A percentile compares a stretch with the other conserved stretches of the same genome.
Evolutionary conservation across 176 grass and related monocot genomes (phyloP).

Genomic region (Juncus effusus): DNA sequence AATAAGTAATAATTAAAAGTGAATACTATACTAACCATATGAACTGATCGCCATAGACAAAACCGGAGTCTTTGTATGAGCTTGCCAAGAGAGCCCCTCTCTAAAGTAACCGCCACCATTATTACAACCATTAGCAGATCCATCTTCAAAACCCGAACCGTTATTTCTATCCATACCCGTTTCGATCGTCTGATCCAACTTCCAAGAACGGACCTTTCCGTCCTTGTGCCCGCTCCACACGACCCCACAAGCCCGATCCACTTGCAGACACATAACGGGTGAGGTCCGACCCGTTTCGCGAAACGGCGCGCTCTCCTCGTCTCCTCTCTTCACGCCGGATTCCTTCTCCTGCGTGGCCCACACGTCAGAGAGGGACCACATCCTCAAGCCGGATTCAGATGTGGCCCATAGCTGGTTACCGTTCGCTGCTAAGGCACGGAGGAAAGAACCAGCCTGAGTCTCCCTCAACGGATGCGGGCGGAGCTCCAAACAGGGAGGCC

Average conservation of each 20-base stretch:
- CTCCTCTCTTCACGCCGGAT: slow-evolving; percentile 45
- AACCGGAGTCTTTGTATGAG: slow-evolving; percentile 68
- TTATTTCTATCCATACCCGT: slow-evolving; percentile 14
- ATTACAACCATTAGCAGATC: slow-evolving; percentile 25
- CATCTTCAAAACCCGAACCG: slow-evolving; percentile 3
- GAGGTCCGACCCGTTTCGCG: slow-evolving; percentile 59
- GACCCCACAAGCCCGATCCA: slow-evolving; percentile 61
- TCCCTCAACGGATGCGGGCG: slow-evolving; percentile 78
- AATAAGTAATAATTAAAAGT: too few relatives aligned
- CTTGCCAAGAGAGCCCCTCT: slow-evolving; percentile 87
- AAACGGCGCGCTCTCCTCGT: slow-evolving; percentile 92
- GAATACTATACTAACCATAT: slow-evolving; percentile 44
- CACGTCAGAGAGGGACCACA: slow-evolving; percentile 49
- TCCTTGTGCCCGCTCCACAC: slow-evolving; percentile 96
- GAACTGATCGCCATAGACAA: slow-evolving; percentile 83
- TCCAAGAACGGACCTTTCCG: slow-evolving; percentile 80
- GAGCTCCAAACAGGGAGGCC: slow-evolving; percentile 64
- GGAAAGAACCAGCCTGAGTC: slow-evolving; percentile 78
- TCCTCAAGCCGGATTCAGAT: slow-evolving; percentile 62
- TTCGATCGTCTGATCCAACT: slow-evolving; percentile 45
- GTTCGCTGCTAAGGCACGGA: slow-evolving; percentile 50
- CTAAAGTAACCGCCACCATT: slow-evolving; percentile 42
- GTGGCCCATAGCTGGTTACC: slow-evolving; percentile 56
- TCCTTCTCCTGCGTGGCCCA: slow-evolving; percentile 26
- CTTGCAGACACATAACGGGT: slow-evolving; percentile 64